phyloP scores from a whole-genome alignment of 1,284 basidiomycete genomes.

The Pisolithus thermaeus region DNA sequence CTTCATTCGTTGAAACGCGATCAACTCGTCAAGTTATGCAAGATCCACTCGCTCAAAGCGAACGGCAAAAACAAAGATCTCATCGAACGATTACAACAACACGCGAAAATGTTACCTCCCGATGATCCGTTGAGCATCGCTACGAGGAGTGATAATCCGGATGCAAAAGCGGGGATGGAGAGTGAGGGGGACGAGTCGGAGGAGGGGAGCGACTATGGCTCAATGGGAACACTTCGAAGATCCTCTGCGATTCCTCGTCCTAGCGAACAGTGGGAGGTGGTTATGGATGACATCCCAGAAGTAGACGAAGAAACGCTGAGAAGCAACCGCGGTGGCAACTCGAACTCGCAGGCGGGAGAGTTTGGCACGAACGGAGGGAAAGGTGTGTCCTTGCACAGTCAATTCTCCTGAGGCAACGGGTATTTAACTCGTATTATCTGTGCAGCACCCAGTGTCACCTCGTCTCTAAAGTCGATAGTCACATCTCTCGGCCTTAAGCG shows the following conservation, averaged over 20 bases:
- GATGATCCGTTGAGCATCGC: constrained; percentile 48
- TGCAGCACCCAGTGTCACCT: constrained; percentile 46
- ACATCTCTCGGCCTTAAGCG: constrained; percentile 64
- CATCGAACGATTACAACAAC: constrained; percentile 57
- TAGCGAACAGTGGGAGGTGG: constrained; percentile 71
- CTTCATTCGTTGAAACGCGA: constrained; percentile 73
- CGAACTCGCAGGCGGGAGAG: constrained; percentile 41
- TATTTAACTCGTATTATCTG: constrained; percentile 9
- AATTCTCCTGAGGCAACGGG: background rate
- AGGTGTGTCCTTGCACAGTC: constrained; percentile 36
- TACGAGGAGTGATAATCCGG: constrained; percentile 37
- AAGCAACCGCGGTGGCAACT: constrained; percentile 17
- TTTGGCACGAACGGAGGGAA: constrained; percentile 65
- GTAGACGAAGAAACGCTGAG: constrained; percentile 43
- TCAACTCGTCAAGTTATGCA: constrained; percentile 76
- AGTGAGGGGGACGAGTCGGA: constrained; percentile 31
- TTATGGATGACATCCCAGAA: constrained; percentile 70
- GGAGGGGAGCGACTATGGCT: constrained; percentile 12
- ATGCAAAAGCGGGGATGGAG: constrained; percentile 15
- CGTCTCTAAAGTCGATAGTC: constrained; percentile 65
- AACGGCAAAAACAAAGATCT: constrained; percentile 71
- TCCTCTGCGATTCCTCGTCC: constrained; percentile 37
- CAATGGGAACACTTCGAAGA: constrained; percentile 15
- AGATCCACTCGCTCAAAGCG: constrained; percentile 70
- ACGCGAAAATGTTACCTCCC: constrained; percentile 53